Evolutionary conservation across 139 green algal genomes (phyloP).

Genomic region (Astrephomene gubernaculifera): DNA sequence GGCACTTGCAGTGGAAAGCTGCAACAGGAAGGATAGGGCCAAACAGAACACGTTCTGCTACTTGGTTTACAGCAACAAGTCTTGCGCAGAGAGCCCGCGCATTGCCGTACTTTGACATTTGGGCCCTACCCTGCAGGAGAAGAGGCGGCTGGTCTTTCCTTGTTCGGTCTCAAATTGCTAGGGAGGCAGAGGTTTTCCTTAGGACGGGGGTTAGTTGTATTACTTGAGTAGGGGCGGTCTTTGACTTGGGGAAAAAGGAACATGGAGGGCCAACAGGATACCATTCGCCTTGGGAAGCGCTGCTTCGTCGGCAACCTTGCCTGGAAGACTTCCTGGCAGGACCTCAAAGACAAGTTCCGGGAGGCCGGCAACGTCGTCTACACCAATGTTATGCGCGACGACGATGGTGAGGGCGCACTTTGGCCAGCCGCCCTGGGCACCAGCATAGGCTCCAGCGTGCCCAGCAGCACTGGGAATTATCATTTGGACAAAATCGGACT

Average conservation of each 20-base stretch:
- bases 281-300: conserved; percentile 73
- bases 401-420: conserved; percentile 73
- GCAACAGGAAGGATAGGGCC: no score
- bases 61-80: no score
- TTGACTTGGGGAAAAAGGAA: conserved; percentile 6
- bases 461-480: no score
- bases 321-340: conserved; percentile 87
- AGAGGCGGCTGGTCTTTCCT: no score
- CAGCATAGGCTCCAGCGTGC: no score
- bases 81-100: no score
- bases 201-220: background rate
- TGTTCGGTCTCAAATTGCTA: no score
- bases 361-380: conserved; percentile 90
- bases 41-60: no score
- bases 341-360: conserved; percentile 86
- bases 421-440: background rate
- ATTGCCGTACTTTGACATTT: no score
- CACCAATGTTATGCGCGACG: conserved; percentile 89
- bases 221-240: conserved; percentile 13
- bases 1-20: no score
- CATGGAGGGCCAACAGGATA: conserved; percentile 14
- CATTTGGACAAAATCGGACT: no score
- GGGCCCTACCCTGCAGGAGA: no score
- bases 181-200: background rate
- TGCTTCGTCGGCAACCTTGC: conserved; percentile 92